A percentile compares a stretch with the other conserved stretches of the same genome.
Conservation (phyloP, 169 alveolate genomes). For the Cyclospora cayetanensis region DNA sequence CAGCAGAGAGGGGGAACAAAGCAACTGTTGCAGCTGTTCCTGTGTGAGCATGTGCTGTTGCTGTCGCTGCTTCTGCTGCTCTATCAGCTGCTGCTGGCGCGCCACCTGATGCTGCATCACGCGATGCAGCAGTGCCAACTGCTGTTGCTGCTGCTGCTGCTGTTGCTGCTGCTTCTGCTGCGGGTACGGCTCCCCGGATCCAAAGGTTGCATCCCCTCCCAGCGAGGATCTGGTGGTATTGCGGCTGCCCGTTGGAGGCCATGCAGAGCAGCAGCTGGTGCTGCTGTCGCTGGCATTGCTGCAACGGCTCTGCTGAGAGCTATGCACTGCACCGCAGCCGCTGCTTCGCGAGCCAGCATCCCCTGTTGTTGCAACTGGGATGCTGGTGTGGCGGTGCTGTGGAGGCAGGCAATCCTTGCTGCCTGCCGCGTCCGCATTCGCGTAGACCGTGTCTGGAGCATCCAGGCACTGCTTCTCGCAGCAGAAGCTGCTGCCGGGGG, state of each 20-base stretch:
- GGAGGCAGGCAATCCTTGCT: background rate
- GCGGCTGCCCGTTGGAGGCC: slow-evolving; percentile 33
- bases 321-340: background rate
- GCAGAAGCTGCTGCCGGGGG: background rate
- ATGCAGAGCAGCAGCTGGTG: slow-evolving; percentile 4
- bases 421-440: background rate
- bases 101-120: slow-evolving; percentile 35
- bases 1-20: background rate
- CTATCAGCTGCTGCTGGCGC: slow-evolving; percentile 50
- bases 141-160: slow-evolving; percentile 31
- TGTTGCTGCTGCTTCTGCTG: slow-evolving; percentile 49
- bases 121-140: background rate
- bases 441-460: background rate
- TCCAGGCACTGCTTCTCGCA: too few relatives aligned
- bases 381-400: background rate
- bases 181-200: background rate
- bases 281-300: slow-evolving; percentile 51
- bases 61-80: slow-evolving; percentile 17
- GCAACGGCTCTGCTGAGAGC: background rate
- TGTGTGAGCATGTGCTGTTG: background rate
- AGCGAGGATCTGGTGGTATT: slow-evolving; percentile 7
- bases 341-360: background rate
- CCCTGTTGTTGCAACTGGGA: slow-evolving; percentile 9
- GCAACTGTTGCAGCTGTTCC: background rate
- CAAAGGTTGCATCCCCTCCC: slow-evolving; percentile 16